Conservation (phyloP, 257 asterid genomes). For the Lavandula angustifolia region DNA sequence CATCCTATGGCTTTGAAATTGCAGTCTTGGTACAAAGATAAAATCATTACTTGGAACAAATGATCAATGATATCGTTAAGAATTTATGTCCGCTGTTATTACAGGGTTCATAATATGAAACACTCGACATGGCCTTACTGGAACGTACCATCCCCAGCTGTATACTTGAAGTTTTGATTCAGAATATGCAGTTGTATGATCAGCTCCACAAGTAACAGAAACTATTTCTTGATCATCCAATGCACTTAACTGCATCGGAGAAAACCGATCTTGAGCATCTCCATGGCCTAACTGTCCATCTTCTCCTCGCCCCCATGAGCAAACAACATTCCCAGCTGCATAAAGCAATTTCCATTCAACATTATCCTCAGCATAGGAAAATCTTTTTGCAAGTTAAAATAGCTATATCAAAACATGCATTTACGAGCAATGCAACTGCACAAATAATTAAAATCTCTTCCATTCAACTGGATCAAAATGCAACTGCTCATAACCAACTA, state of each 20-base stretch:
- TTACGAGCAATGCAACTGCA: neutral
- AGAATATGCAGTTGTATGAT: slow-evolving; percentile 90
- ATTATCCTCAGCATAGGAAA: slow-evolving; percentile 14
- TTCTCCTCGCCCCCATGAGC: slow-evolving; percentile 99
- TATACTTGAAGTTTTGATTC: slow-evolving; percentile 59
- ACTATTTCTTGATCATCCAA: slow-evolving; percentile 73
- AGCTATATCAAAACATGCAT: neutral
- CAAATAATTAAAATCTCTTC: neutral
- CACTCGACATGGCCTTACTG: neutral
- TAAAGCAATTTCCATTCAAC: slow-evolving; percentile 10
- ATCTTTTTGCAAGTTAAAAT: neutral
- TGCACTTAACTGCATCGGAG: slow-evolving; percentile 83
- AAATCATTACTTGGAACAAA: neutral
- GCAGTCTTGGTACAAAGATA: neutral
- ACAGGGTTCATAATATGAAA: neutral
- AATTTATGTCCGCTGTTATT: slow-evolving; percentile 1
- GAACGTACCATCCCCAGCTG: slow-evolving; percentile 96
- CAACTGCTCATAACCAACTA: neutral
- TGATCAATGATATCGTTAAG: neutral
- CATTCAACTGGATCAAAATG: neutral
- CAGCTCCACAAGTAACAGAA: slow-evolving; percentile 90
- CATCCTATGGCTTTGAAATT: neutral
- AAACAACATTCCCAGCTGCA: slow-evolving; percentile 83
- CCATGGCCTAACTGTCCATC: slow-evolving; percentile 99
- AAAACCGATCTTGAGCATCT: slow-evolving; percentile 86